Evolutionary conservation across 1,284 basidiomycete genomes (phyloP), one percentile per base, ranked within the genome.

Genomic region (Naganishia albida): DNA sequence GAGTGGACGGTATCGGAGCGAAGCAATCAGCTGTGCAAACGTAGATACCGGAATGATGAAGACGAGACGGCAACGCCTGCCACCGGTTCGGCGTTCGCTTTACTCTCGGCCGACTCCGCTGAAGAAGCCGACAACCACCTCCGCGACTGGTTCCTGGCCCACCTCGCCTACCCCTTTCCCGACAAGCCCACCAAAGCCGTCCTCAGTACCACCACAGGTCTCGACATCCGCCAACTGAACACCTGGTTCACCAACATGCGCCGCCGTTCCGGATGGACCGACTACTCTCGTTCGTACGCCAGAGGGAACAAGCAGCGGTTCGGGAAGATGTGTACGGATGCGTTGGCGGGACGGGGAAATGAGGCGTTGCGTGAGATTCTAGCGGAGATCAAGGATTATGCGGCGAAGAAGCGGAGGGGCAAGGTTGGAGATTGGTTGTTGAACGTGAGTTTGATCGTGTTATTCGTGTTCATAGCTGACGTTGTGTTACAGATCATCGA

Each of bases 241-340:
- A 55, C 55, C 48, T 63, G 62, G 52, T 63, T 67, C 66, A 59
- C 44, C 62, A 67, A 67, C 62, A 57, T 64, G 62, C 66, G 66
- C 13, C 66, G 62, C 28, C 66, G 66, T 6, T 64, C 46, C 39
- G 51, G 49, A 1, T 67, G 50, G 34, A 67, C 55, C 38, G 49
- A 48, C 16, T 30, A 40, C 25, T 26, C 56, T 8, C 54, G 49
- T 2, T 28, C 23, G 7, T 44, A 40, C 15, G 54, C 62, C n/a
- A 34, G n/a, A 1, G 62, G 56, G 26, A 30, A 67, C 28, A 55
- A 54, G 51, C 23, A n/a, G 50, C 39, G 18, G 49, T 52, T 60
- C 26, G 46, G 23, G 42, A 42, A 64, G n/a, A 40, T 63, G 25
- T 42, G 57, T 20, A 34, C 12, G 55, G 30, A 20, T 13, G 48